Evolutionary conservation across 202 grass and related monocot species (phyloP).

Genomic region (Carex sylvatica): DNA sequence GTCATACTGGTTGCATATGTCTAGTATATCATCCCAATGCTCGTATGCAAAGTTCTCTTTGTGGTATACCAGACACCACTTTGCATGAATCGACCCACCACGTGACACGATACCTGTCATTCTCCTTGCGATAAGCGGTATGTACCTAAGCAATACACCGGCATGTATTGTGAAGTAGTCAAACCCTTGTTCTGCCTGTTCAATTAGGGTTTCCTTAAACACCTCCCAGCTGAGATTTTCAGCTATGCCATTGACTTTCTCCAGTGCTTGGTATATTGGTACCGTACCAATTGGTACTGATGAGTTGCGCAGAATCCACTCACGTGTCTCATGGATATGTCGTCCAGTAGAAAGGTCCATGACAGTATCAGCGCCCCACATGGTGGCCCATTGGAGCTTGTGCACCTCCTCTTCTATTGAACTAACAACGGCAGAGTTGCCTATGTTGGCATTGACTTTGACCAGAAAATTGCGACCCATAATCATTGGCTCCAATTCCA

Average conservation of each 20-base stretch:
- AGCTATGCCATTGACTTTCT: constrained; percentile 95
- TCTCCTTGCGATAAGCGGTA: constrained; percentile 92
- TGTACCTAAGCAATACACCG: constrained; percentile 86
- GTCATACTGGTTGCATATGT: constrained; percentile 98
- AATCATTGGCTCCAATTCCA: constrained; percentile 98
- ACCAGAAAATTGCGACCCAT: constrained; percentile 96
- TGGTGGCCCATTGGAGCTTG: constrained; percentile 99
- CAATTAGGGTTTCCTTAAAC: constrained; percentile 88
- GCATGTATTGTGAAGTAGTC: constrained; percentile 99
- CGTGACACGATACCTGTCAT: constrained; percentile 99
- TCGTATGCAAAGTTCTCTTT: constrained; percentile 99
- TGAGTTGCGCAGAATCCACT: constrained; percentile 97
- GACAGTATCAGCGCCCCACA: constrained; percentile 97
- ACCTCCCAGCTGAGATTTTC: constrained; percentile 94
- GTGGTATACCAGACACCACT: constrained; percentile 96
- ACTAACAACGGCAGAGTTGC: constrained; percentile 87
- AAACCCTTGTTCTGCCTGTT: constrained; percentile 97
- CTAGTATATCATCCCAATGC: constrained; percentile 98
- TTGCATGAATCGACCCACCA: constrained; percentile 97
- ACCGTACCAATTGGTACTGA: constrained; percentile 91
- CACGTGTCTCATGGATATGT: constrained; percentile 96
- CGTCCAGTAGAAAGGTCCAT: constrained; percentile 98
- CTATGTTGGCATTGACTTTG: constrained; percentile 97
- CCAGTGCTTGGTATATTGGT: constrained; percentile 96
- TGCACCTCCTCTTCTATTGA: constrained; percentile 98